Evolutionary conservation across 129 eudicot genomes (phyloP).

Genomic region (Saussurea involucrata): DNA sequence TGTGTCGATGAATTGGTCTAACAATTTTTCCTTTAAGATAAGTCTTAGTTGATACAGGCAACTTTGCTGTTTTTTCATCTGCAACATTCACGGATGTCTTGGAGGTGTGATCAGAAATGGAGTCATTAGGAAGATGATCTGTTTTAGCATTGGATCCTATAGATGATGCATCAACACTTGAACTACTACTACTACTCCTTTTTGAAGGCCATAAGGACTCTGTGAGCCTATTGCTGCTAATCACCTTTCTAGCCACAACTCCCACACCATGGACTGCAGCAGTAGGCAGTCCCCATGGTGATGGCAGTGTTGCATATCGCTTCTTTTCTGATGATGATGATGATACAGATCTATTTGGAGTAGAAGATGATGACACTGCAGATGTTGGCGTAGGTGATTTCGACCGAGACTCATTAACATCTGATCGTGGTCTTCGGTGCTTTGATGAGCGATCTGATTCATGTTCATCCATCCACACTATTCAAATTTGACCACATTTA

Average conservation of each 20-base stretch:
- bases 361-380: constrained; percentile 21
- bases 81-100: constrained; percentile 48
- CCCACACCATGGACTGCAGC: constrained; percentile 50
- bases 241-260: constrained; percentile 50
- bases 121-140: constrained; percentile 39
- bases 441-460: constrained; percentile 41
- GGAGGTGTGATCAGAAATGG: constrained; percentile 36
- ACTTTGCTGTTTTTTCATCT: constrained; percentile 30
- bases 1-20: constrained; percentile 47
- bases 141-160: constrained; percentile 55
- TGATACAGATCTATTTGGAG: constrained; percentile 40
- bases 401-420: constrained; percentile 22
- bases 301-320: constrained; percentile 35
- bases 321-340: constrained; percentile 52
- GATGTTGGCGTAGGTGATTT: constrained; percentile 41
- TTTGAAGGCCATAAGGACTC: constrained; percentile 75
- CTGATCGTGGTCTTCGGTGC: constrained; percentile 26
- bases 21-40: constrained; percentile 47
- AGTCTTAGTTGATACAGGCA: constrained; percentile 33
- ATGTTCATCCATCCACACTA: constrained; percentile 61
- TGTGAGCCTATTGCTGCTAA: constrained; percentile 34
- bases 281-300: constrained; percentile 45
- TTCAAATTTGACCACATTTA: constrained; percentile 36
- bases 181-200: constrained; percentile 59
- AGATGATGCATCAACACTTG: constrained; percentile 49